Evolutionary conservation across 1,284 basidiomycete species (phyloP).

Genomic region (Ceratobasidium sp.): DNA sequence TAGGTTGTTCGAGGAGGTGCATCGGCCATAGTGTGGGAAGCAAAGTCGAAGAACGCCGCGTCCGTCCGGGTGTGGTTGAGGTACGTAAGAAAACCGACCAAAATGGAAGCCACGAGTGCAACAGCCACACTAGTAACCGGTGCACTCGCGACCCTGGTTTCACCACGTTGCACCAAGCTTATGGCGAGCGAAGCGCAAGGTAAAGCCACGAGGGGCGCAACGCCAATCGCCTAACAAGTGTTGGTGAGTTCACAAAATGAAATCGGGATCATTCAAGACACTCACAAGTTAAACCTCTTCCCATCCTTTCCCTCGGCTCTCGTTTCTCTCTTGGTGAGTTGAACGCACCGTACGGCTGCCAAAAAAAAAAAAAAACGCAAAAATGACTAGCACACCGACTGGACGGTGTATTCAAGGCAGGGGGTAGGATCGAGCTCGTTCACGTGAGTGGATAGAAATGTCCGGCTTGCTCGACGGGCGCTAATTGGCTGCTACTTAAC

Average conservation of each 20-base stretch:
- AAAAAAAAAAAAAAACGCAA: slow-evolving; percentile 65
- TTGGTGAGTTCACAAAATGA: neutral
- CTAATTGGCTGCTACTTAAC: too few relatives aligned
- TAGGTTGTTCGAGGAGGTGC: slow-evolving; percentile 64
- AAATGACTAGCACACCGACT: slow-evolving; percentile 64
- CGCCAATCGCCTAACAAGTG: slow-evolving; percentile 58
- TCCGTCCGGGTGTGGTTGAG: slow-evolving; percentile 83
- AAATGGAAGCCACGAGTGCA: slow-evolving; percentile 65
- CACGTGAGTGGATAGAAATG: too few relatives aligned
- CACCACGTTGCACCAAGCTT: slow-evolving; percentile 52
- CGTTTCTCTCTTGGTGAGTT: slow-evolving; percentile 52
- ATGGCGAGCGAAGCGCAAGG: slow-evolving; percentile 59
- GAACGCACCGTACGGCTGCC: slow-evolving; percentile 57
- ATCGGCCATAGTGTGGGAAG: slow-evolving; percentile 87
- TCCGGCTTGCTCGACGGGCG: too few relatives aligned
- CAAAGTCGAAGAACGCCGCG: slow-evolving; percentile 77
- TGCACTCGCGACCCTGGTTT: slow-evolving; percentile 32
- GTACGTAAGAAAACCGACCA: slow-evolving; percentile 63
- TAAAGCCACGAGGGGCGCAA: slow-evolving; percentile 58
- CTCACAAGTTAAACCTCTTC: slow-evolving; percentile 72
- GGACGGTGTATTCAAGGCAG: slow-evolving; percentile 85
- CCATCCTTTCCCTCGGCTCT: slow-evolving; percentile 52
- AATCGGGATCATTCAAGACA: slow-evolving; percentile 45
- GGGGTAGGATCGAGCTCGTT: slow-evolving; percentile 82
- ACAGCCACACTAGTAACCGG: slow-evolving; percentile 56